These are phyloP conservation scores for Agaricales sp. DNA, from an alignment of 1,284 basidiomycete species.

Conservation along the genomic window DNA sequence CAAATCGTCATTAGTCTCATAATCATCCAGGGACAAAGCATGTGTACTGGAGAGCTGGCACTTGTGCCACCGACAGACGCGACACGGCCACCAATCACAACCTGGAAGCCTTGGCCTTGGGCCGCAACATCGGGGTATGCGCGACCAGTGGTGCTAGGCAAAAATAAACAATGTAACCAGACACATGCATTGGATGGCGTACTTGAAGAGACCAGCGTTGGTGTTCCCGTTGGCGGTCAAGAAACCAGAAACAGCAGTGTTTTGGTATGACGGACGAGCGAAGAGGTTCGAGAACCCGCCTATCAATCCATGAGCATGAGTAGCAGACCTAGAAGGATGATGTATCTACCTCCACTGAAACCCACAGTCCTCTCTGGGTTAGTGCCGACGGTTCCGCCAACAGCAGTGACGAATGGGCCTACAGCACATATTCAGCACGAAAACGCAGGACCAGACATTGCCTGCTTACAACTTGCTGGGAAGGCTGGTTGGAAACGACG, in stretches of 20 bases:
- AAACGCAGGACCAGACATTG: constrained; percentile 4
- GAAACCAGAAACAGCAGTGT: constrained; percentile 40
- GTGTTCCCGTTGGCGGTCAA: constrained; percentile 37
- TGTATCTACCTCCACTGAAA: constrained; percentile 61
- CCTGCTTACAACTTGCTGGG: constrained; percentile 46
- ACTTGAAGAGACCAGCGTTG: constrained; percentile 49
- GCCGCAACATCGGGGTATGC: constrained; percentile 68
- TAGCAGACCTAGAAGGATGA: too few species aligned
- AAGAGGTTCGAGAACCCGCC: constrained; percentile 56
- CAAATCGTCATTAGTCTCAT: constrained; percentile 1
- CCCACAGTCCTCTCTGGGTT: constrained; percentile 42
- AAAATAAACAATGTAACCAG: too few species aligned
- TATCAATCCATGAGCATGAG: too few species aligned
- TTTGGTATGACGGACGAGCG: constrained; percentile 43
- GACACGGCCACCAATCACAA: constrained; percentile 39
- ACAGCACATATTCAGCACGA: constrained; percentile 17
- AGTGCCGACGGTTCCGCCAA: constrained; percentile 42
- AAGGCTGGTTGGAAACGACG: constrained; percentile 56
- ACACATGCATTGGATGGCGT: too few species aligned
- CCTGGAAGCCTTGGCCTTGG: constrained; percentile 49
- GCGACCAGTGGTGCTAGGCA: constrained; percentile 41
- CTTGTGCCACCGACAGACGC: constrained; percentile 49
- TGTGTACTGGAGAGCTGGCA: constrained; percentile 43
- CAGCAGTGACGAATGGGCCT: constrained; percentile 65
- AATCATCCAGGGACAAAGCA: not conserved